phyloP scores from a whole-genome alignment of 495 filamentous ascomycete species.

The Trichocladium antarcticum region DNA sequence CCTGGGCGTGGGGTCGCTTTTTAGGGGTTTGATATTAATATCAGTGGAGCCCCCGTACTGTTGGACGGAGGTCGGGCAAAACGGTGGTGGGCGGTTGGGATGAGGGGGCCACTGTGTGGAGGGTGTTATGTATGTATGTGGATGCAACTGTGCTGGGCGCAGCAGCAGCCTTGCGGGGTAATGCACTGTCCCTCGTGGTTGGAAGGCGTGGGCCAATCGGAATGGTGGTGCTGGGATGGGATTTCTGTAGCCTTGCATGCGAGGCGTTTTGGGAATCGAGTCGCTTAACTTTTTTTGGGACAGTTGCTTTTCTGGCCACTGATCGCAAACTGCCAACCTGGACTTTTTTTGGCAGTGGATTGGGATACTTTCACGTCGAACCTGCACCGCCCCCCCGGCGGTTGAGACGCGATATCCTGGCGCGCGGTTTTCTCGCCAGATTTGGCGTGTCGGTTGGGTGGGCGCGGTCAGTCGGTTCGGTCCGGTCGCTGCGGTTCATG shows the following conservation, averaged over 20 bases:
- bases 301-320: neutral
- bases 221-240: neutral
- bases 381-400: neutral
- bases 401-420: neutral
- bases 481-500: neutral
- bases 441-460: slow-evolving; percentile 5
- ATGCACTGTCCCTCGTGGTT: slow-evolving; percentile 1
- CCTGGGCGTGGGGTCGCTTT: neutral
- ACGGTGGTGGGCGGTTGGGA: too few relatives aligned
- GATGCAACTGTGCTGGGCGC: neutral
- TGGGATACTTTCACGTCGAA: neutral
- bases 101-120: too few relatives aligned
- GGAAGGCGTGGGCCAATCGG: neutral
- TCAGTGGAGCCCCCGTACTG: neutral
- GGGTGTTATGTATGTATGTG: too few relatives aligned
- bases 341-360: neutral
- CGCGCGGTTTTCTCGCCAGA: neutral
- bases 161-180: neutral
- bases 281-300: neutral
- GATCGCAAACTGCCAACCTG: too few relatives aligned
- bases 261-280: neutral
- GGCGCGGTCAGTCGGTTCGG: neutral
- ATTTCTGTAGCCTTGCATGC: slow-evolving; percentile 8
- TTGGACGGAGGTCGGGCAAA: too few relatives aligned
- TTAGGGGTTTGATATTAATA: neutral